Conservation (phyloP, 2,329 filamentous ascomycete genomes). For the Chaetomium globosum region DNA sequence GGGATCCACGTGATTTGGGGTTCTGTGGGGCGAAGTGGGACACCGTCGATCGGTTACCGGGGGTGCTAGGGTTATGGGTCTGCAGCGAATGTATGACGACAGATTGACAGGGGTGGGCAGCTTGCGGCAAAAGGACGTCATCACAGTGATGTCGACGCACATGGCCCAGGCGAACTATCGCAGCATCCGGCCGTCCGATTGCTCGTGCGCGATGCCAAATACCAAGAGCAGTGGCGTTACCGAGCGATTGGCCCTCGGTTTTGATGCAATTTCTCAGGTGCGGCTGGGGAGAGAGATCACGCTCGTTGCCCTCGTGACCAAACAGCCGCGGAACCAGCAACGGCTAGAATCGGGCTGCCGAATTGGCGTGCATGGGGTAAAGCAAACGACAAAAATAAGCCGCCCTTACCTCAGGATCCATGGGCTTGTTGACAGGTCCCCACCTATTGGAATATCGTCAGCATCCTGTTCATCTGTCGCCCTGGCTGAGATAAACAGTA, state of each 20-base stretch:
- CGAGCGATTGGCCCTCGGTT: conserved; percentile 22
- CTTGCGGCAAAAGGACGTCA: conserved; percentile 26
- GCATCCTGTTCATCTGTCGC: conserved; percentile 2
- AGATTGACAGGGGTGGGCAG: conserved; percentile 27
- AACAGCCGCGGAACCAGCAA: background rate
- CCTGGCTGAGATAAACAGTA: background rate
- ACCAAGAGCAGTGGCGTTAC: conserved; percentile 34
- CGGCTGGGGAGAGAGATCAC: conserved; percentile 16
- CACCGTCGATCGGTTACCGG: conserved; percentile 27
- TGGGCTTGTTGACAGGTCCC: conserved; percentile 99
- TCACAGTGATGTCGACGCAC: conserved; percentile 29
- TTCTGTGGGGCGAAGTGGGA: conserved; percentile 8
- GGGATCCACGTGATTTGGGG: conserved; percentile 32
- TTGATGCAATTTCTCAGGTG: conserved; percentile 2
- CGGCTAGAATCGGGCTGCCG: conserved; percentile 22
- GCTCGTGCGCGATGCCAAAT: conserved; percentile 9
- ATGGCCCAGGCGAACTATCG: conserved; percentile 21
- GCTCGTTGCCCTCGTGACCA: conserved; percentile 32
- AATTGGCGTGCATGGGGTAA: conserved; percentile 5
- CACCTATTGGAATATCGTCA: conserved; percentile 54
- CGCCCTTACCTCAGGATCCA: conserved; percentile 85
- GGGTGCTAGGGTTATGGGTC: conserved; percentile 28
- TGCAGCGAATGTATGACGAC: conserved; percentile 34
- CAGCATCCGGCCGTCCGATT: conserved; percentile 22
- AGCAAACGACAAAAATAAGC: conserved; percentile 25